Evolutionary conservation across 1,139 yeast species (phyloP), one percentile per base, ranked within the genome.

Genomic region (Petasospora fabianii): DNA sequence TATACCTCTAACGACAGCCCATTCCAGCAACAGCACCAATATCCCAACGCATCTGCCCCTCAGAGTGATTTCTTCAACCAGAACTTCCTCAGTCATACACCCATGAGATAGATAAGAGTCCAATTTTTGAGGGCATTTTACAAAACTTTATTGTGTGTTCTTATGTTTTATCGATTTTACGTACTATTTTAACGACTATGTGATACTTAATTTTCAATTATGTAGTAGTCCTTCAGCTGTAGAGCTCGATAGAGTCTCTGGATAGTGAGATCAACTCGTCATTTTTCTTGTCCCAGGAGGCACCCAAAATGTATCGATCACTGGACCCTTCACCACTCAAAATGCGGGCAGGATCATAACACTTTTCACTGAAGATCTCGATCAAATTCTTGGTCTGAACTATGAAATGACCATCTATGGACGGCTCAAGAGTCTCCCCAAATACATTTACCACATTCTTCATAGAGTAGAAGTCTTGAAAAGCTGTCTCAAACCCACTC

Each of bases 381-480:
- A 44, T 30, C 20, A 42, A 24, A n/a, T 42, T 38, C 29, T 39
- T 39, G 4, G 41, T 35, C 1, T 34, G 33, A 3, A 44, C 26
- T 32, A 40, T 17, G 27, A 44, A 39, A 13, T 21, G 27, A 2
- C 18, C 32, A 1, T 32, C 13, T 4, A 20, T 6, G 10, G 20
- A 27, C 18, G 21, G 19, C 2, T 34, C 11, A 10, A 44, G 17
- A 11, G 21, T 24, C 26, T 44, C 48, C 3, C 44, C 48, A 30
- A 42, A 44, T 6, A 35, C 41, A 24, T 44, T 38, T 2, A 29
- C 39, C 15, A 39, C 42, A 27, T 38, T 38, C 36, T 44, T 44
- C 13, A 24, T 34, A 6, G 41, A 22, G 24, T 35, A 14, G 34
- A 28, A 44, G 16, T 32, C 27, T 10, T 27, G 30, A 3, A 36